phyloP scores from a whole-genome alignment of 148 eudicot species.

The Suaeda aralocaspica region DNA sequence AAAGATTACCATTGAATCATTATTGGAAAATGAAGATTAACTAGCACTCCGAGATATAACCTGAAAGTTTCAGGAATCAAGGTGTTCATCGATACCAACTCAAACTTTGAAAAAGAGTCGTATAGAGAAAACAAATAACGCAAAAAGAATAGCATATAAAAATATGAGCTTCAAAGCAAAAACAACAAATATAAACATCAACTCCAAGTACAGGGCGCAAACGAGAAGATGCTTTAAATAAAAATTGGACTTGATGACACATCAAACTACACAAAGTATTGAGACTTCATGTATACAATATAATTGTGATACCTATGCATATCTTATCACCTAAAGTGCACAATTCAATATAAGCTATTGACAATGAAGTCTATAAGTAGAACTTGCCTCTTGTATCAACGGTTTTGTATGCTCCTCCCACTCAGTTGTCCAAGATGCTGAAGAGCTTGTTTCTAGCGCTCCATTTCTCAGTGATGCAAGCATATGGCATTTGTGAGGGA shows the following conservation, averaged over 20 bases:
- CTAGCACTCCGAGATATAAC: constrained; percentile 23
- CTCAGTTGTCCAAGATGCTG: constrained; percentile 70
- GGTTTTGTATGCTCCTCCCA: constrained; percentile 93
- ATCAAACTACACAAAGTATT: not conserved
- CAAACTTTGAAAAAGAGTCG: not conserved
- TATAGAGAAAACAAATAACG: not conserved
- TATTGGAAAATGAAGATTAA: constrained; percentile 12
- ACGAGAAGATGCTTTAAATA: not conserved
- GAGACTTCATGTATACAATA: not conserved
- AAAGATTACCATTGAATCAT: constrained; percentile 6
- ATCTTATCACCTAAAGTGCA: not conserved
- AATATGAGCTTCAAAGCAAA: not conserved
- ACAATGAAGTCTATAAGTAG: not conserved
- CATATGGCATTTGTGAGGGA: constrained; percentile 52
- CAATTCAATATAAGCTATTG: not conserved
- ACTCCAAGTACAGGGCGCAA: not conserved
- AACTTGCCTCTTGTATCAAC: constrained; percentile 39
- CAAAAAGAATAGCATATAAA: not conserved
- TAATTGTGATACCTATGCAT: too few relatives aligned
- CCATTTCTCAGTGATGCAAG: constrained; percentile 56
- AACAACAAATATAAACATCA: not conserved
- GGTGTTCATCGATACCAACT: not conserved
- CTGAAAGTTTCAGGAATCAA: constrained; percentile 25
- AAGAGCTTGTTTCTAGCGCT: constrained; percentile 54
- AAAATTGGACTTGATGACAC: not conserved